These are phyloP conservation scores for Barnettozyma sp. DNA, from an alignment of 805 yeast genomes.

Conservation along the genomic window DNA sequence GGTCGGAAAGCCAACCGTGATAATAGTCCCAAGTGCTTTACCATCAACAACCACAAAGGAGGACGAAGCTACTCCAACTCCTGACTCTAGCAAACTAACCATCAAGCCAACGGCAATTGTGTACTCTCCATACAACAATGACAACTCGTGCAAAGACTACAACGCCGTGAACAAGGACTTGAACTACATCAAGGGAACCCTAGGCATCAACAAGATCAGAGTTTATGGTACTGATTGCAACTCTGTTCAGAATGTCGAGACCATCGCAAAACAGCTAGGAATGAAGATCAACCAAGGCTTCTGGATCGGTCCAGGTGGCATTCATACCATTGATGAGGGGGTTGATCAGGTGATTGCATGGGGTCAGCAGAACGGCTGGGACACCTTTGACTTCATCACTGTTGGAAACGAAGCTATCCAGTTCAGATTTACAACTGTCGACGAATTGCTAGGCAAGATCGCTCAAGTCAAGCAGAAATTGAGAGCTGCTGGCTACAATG, in stretches of 20 bases:
- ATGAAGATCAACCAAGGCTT: slow-evolving; percentile 78
- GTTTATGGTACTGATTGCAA: slow-evolving; percentile 85
- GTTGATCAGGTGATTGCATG: slow-evolving; percentile 47
- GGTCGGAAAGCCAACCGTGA: slow-evolving; percentile 28
- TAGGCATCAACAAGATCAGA: slow-evolving; percentile 60
- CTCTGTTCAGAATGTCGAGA: slow-evolving; percentile 56
- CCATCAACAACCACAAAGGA: slow-evolving; percentile 23
- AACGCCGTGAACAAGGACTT: slow-evolving; percentile 54
- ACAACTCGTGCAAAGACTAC: slow-evolving; percentile 58
- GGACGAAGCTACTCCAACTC: slow-evolving; percentile 21
- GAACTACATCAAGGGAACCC: slow-evolving; percentile 42
- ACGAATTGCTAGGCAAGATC: slow-evolving; percentile 60
- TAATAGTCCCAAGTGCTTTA: slow-evolving; percentile 22
- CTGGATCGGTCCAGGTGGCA: slow-evolving; percentile 66
- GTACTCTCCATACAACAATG: slow-evolving; percentile 72
- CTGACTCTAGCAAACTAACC: slow-evolving; percentile 17
- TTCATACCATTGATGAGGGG: slow-evolving; percentile 57
- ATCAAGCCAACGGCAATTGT: slow-evolving; percentile 53
- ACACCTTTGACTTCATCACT: slow-evolving; percentile 65
- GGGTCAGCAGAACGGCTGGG: slow-evolving; percentile 54
- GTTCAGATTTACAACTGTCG: slow-evolving; percentile 51
- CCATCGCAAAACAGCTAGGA: slow-evolving; percentile 53
- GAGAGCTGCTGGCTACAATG: slow-evolving; percentile 65
- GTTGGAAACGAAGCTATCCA: slow-evolving; percentile 86
- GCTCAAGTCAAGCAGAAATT: slow-evolving; percentile 53